Evolutionary conservation across 2,329 filamentous ascomycete species (phyloP).

Genomic region (Talaromyces sp.): DNA sequence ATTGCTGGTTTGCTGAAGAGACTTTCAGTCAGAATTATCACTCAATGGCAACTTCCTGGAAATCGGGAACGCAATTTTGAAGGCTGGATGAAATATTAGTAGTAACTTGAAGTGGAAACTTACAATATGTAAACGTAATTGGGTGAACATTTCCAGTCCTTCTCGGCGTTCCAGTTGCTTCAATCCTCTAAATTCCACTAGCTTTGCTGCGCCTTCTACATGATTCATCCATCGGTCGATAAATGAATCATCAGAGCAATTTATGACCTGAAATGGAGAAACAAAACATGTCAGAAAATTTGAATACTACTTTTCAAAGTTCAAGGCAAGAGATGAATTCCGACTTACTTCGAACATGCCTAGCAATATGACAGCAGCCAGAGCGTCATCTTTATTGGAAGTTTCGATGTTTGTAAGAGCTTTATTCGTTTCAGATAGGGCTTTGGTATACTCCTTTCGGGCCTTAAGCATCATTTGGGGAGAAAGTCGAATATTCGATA

Average conservation of each 20-base stretch:
- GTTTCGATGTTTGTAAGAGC: not conserved
- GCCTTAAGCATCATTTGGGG: constrained; percentile 13
- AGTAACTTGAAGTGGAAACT: too few relatives aligned
- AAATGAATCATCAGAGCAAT: constrained; percentile 10
- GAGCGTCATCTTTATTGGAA: constrained; percentile 11
- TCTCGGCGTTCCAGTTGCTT: constrained; percentile 7
- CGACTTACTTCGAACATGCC: constrained; percentile 15
- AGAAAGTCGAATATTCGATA: constrained; percentile 14
- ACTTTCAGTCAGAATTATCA: too few relatives aligned
- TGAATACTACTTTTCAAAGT: not conserved
- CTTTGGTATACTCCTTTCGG: constrained; percentile 12
- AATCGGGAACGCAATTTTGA: too few relatives aligned
- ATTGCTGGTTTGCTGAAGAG: not conserved
- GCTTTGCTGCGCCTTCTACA: constrained; percentile 12
- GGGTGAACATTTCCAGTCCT: constrained; percentile 9
- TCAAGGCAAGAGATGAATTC: too few relatives aligned
- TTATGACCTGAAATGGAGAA: constrained; percentile 1
- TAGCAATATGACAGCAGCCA: constrained; percentile 13
- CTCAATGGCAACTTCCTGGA: too few relatives aligned
- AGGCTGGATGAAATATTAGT: too few relatives aligned
- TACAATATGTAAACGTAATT: constrained; percentile 13
- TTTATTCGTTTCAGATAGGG: constrained; percentile 10
- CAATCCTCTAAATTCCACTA: constrained; percentile 14
- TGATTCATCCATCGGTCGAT: constrained; percentile 18
- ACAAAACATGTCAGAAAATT: not conserved